These are phyloP conservation scores for Entomortierella beljakovae DNA, from an alignment of 192 early-diverging fungal genomes.

Conservation along the genomic window DNA sequence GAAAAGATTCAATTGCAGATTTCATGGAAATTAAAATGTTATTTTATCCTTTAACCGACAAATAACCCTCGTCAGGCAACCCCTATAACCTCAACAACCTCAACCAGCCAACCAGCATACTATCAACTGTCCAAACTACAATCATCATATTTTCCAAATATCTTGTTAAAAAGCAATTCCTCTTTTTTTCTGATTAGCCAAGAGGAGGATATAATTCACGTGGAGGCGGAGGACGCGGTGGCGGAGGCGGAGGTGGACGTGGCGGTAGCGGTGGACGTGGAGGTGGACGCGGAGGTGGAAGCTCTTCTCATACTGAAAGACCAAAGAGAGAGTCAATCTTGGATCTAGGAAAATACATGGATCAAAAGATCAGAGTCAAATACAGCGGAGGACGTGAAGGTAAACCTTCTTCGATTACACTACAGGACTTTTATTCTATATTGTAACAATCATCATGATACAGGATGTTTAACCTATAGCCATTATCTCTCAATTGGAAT, in stretches of 20 bases:
- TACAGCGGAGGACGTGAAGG: conserved; percentile 95
- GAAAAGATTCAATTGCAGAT: no score
- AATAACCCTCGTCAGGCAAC: no score
- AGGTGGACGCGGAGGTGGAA: conserved; percentile 61
- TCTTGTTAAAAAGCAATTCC: no score
- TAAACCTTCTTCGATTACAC: no score
- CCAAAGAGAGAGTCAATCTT: conserved; percentile 92
- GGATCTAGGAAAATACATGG: conserved; percentile 93
- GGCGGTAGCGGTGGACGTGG: conserved; percentile 66
- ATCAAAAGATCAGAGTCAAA: conserved; percentile 93
- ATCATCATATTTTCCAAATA: no score
- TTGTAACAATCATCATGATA: background rate
- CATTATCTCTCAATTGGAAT: background rate
- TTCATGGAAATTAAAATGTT: no score
- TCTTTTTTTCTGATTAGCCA: conserved; percentile 26
- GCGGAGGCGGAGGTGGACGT: conserved; percentile 61
- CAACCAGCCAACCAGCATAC: no score
- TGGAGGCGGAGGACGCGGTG: conserved; percentile 59
- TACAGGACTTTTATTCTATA: no score
- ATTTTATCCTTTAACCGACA: no score
- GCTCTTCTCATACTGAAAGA: conserved; percentile 64
- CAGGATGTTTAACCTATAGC: background rate
- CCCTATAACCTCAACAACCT: no score
- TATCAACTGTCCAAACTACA: no score
- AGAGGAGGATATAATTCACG: conserved; percentile 63